Evolutionary conservation across 2,329 filamentous ascomycete genomes (phyloP), one percentile per base, ranked within the genome.

Genomic region (Spiromastix sp.): DNA sequence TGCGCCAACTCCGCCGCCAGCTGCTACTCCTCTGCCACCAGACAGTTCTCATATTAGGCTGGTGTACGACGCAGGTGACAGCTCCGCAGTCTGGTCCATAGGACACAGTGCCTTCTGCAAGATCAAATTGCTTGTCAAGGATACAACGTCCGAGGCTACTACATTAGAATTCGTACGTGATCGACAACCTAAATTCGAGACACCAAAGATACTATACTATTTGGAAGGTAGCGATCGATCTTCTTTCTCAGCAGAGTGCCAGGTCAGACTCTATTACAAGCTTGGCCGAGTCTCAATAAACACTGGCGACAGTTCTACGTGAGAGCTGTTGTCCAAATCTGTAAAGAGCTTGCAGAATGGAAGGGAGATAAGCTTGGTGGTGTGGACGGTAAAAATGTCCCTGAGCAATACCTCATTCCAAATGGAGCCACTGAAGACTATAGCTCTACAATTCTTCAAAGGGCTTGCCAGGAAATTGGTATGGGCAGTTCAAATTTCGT

Each of bases 401-500:
- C 37, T 20, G 32, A 39, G 22, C 10, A 21, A 15, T 39, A 36
- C 17, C 37, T 35, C 19, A 33, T 22, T 5, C 31, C 24, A 18
- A n/a, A 26, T 12, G n/a, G 36, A 28, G 24, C 12, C 13, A 9
- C 21, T 30, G 16, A 36, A 26, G 30, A 34, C 30, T 19, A 26
- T 33, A 36, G 13, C 27, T 13, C 37, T 16, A 17, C 13, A 13
- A 36, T 13, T n/a, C 37, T 39, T 26, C 32, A 31, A 30, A 21
- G 32, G 11, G 15, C 19, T 18, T 31, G 32, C 15, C 10, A 32
- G 18, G 35, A 30, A 18, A 34, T 55, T 13, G 48, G 48, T 8
- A 55, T 59, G 47, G 49, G 53, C 34, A 50, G 43, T 30, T 53
- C 48, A 8, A 40, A 33, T 15, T 43, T 52, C 18, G 41, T 50